phyloP scores from a whole-genome alignment of 345 rosid species.

The Euphorbia peplus region DNA sequence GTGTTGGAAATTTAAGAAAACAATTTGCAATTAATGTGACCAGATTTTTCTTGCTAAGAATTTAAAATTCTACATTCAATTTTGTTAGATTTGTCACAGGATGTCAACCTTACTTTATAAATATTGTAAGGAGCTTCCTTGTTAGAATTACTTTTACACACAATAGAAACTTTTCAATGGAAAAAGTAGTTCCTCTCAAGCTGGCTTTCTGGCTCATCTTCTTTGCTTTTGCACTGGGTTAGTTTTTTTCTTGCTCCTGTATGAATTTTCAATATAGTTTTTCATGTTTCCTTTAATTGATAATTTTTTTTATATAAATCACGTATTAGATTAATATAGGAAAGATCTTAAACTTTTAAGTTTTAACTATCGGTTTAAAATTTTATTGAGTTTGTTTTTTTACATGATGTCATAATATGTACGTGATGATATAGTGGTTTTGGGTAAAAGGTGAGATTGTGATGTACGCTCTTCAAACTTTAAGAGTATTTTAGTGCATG shows the following conservation, averaged over 20 bases:
- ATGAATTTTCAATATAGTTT: neutral
- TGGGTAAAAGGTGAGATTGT: too few species aligned
- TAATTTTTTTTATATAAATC: neutral
- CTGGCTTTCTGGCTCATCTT: neutral
- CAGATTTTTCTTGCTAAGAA: neutral
- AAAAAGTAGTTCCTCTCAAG: neutral
- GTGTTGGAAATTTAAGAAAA: too few species aligned
- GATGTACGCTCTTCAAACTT: too few species aligned
- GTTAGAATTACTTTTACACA: neutral
- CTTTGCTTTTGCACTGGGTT: neutral
- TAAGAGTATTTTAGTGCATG: too few species aligned
- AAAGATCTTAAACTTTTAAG: too few species aligned
- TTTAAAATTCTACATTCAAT: too few species aligned
- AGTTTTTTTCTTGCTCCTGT: neutral
- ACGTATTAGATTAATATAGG: too few species aligned
- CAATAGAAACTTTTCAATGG: neutral
- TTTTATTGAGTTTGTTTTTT: too few species aligned
- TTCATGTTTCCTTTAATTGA: too few species aligned
- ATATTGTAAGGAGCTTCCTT: neutral
- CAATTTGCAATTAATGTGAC: neutral
- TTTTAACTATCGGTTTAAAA: too few species aligned
- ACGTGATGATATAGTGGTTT: too few species aligned
- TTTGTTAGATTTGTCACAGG: neutral
- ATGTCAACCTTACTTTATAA: neutral
- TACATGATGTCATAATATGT: too few species aligned